Evolutionary conservation across 345 rosid species (phyloP), one percentile per base, ranked within the genome.

Genomic region (Gossypium sturtianum): DNA sequence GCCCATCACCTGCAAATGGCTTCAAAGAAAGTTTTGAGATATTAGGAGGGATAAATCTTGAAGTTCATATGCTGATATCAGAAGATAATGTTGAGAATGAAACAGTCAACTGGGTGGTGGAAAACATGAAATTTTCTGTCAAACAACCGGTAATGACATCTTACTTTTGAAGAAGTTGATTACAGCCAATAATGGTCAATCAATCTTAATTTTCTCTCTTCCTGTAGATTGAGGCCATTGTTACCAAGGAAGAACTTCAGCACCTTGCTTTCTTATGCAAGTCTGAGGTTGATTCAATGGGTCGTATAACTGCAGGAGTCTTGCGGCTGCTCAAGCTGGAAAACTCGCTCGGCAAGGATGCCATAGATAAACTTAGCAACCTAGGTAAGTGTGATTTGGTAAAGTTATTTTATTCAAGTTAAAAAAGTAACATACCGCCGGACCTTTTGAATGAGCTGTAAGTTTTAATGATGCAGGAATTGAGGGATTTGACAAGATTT

Each of bases 261-360:
- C 92, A 93, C 82, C 93, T 95, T 76, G 83, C 85, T 43, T 75
- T 78, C 69, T 83, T 91, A 84, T 89, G 92, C 90, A 88, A 93
- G 78, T 91, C 98, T 54, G 99, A 95, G 83, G 89, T 86, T 76
- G 91, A 93, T 74, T 92, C 98, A 1, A 88, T 91, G 94, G 99
- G 98, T 77, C 86, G 98, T 74, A 87, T 93, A 77, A 84, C 90
- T 54, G 99, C 98, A 58, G 97, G 97, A 62, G 75, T 95, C 76
- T 83, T 95, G 82, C 87, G 91, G 76, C 80, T 95, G 74, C 89
- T 95, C 80, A 93, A 90, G 84, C 88, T 95, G 73, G 99, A 95
- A 78, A 81, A 73, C 49, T 86, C 98, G 7, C 77, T 95, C 63
- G 99, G 99, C 66, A 93, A 84, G 76, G 84, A 88, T 17, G 82